A percentile compares a stretch with the other conserved stretches of the same genome.
Evolutionary conservation across 768 basidiomycete species (phyloP).

Genomic region (Auricularia auricula-judae): DNA sequence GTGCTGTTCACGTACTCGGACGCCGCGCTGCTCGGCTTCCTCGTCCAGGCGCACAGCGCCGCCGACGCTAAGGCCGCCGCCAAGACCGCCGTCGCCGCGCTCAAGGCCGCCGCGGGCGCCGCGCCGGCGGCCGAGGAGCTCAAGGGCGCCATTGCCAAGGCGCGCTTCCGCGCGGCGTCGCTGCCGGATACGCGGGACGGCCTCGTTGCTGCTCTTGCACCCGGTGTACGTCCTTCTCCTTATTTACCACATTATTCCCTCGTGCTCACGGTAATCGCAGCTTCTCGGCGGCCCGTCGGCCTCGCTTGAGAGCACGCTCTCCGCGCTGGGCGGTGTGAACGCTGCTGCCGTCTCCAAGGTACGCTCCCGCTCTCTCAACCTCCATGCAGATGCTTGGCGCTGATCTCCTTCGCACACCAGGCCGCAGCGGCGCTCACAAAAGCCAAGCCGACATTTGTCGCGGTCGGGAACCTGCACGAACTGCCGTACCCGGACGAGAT

Average conservation of each 20-base stretch:
- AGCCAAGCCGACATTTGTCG: conserved; percentile 77
- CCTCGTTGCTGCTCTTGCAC: conserved; percentile 45
- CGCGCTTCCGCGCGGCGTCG: conserved; percentile 73
- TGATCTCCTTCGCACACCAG: conserved; percentile 7
- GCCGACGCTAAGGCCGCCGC: conserved; percentile 57
- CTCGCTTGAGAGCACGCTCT: conserved; percentile 50
- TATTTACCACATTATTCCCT: not conserved
- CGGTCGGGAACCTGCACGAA: conserved; percentile 62
- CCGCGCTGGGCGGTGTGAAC: conserved; percentile 60
- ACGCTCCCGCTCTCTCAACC: too few relatives aligned
- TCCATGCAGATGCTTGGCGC: too few relatives aligned
- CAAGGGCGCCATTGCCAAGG: conserved; percentile 74
- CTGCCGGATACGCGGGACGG: conserved; percentile 62
- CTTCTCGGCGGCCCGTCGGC: conserved; percentile 48
- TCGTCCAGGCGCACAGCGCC: conserved; percentile 59
- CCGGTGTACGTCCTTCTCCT: conserved; percentile 38
- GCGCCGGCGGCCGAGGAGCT: conserved; percentile 43
- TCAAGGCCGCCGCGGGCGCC: conserved; percentile 41
- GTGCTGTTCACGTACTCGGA: conserved; percentile 88
- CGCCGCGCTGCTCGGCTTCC: conserved; percentile 74
- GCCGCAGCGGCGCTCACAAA: conserved; percentile 55
- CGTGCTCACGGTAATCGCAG: conserved; percentile 23
- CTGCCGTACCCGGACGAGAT: conserved; percentile 82
- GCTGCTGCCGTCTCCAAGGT: conserved; percentile 51
- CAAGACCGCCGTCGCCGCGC: conserved; percentile 53